Percentiles rank a stretch among this genome's conserved stretches.
phyloP scores from a whole-genome alignment of 1,284 basidiomycete genomes.

The Ustilago xerochloae region DNA sequence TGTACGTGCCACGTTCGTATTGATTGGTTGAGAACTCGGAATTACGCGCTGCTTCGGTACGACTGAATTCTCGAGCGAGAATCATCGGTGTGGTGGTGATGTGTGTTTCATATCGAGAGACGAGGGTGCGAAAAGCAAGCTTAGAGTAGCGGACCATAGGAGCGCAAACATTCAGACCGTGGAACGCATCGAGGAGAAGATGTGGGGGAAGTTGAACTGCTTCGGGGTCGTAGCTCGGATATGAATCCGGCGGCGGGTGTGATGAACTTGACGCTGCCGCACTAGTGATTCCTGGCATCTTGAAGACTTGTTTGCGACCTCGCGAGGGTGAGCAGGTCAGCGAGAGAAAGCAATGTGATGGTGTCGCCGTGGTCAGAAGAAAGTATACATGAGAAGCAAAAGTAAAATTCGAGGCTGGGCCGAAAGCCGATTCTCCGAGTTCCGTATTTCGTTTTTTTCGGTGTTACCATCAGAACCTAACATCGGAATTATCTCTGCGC shows the following conservation, averaged over 20 bases:
- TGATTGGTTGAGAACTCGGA: slow-evolving; percentile 73
- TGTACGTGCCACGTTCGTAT: slow-evolving; percentile 72
- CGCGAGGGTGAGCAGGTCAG: too few species aligned
- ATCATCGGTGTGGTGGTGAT: slow-evolving; percentile 76
- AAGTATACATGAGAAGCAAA: not conserved
- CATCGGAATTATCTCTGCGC: too few species aligned
- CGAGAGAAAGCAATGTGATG: too few species aligned
- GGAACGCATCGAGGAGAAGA: slow-evolving; percentile 50
- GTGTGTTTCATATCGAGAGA: slow-evolving; percentile 73
- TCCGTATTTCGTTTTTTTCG: too few species aligned
- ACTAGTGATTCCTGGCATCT: not conserved
- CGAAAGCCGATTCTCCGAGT: slow-evolving; percentile 1
- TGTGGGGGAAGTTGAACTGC: slow-evolving; percentile 43
- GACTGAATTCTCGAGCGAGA: slow-evolving; percentile 73
- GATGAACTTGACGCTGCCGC: too few species aligned
- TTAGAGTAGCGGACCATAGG: slow-evolving; percentile 75
- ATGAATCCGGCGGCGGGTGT: not conserved
- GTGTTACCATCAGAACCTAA: too few species aligned
- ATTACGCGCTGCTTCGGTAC: slow-evolving; percentile 72
- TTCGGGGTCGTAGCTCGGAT: slow-evolving; percentile 27
- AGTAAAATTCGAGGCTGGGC: not conserved
- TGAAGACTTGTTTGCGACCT: not conserved
- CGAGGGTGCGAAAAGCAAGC: slow-evolving; percentile 73
- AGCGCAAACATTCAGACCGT: slow-evolving; percentile 66
- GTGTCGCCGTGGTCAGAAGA: not conserved